These are phyloP conservation scores for Lactuca saligna DNA, from an alignment of 129 eudicot species.

Conservation along the genomic window DNA sequence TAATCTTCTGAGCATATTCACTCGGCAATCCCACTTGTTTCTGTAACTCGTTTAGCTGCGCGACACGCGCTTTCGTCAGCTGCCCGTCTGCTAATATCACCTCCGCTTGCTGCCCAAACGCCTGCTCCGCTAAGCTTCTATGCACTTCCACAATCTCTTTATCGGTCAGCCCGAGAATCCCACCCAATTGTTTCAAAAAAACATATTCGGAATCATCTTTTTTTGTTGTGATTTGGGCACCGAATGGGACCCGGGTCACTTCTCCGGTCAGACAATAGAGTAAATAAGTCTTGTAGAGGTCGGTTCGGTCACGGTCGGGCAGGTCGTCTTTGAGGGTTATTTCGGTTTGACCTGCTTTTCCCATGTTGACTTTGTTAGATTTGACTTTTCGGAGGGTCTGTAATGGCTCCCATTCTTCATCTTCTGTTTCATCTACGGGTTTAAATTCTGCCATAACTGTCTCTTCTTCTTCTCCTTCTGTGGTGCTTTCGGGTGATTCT, in stretches of 20 bases:
- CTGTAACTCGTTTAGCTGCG: slow-evolving; percentile 75
- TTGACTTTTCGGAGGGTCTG: slow-evolving; percentile 64
- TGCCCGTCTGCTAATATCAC: slow-evolving; percentile 92
- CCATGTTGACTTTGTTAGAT: slow-evolving; percentile 39
- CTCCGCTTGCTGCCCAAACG: slow-evolving; percentile 85
- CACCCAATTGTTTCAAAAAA: slow-evolving; percentile 68
- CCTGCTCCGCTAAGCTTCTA: slow-evolving; percentile 75
- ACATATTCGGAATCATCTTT: slow-evolving; percentile 71
- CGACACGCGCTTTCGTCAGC: slow-evolving; percentile 61
- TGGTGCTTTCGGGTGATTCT: slow-evolving; percentile 56
- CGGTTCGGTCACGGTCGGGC: slow-evolving; percentile 69
- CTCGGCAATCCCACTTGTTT: slow-evolving; percentile 80
- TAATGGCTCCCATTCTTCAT: slow-evolving; percentile 76
- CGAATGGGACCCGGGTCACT: slow-evolving; percentile 57
- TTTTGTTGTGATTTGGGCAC: slow-evolving; percentile 61
- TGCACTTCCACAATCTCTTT: slow-evolving; percentile 77
- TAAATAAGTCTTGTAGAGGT: slow-evolving; percentile 83
- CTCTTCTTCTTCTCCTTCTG: slow-evolving; percentile 49
- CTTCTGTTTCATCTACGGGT: slow-evolving; percentile 48
- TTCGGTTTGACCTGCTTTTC: slow-evolving; percentile 67
- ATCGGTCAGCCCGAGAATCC: slow-evolving; percentile 72
- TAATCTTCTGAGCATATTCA: slow-evolving; percentile 80
- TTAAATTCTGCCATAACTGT: slow-evolving; percentile 34
- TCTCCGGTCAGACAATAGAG: slow-evolving; percentile 73
- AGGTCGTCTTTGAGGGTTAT: slow-evolving; percentile 85